Percentiles rank a stretch among this genome's conserved stretches.
phyloP scores from a whole-genome alignment of 345 rosid species.

The Triadica sebifera region DNA sequence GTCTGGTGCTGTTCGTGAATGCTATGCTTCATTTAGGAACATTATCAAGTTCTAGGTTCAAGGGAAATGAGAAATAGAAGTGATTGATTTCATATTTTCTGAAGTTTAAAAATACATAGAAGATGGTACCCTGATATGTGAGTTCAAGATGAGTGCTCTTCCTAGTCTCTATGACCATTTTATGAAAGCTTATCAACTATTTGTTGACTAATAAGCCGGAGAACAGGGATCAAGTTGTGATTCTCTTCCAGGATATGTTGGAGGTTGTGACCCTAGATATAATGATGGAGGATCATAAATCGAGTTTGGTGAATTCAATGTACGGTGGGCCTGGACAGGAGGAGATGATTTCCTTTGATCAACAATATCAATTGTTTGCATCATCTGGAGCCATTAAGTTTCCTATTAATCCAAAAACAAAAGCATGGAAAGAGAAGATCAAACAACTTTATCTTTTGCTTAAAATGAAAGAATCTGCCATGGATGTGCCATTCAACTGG shows the following conservation, averaged over 20 bases:
- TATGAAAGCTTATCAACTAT: conserved; percentile 73
- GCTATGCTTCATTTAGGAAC: conserved; percentile 89
- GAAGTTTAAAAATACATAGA: conserved; percentile 59
- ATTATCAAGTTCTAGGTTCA: conserved; percentile 77
- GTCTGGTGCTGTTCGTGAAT: conserved; percentile 92
- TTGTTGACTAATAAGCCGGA: conserved; percentile 69
- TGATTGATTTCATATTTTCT: conserved; percentile 58
- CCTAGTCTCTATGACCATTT: conserved; percentile 82
- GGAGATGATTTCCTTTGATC: conserved; percentile 55
- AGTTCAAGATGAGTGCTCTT: conserved; percentile 83
- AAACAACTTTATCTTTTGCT: conserved; percentile 72
- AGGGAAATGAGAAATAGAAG: conserved; percentile 56
- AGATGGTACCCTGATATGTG: conserved; percentile 37
- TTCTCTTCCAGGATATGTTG: conserved; percentile 96
- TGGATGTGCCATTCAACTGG: conserved; percentile 98
- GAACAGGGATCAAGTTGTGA: conserved; percentile 82
- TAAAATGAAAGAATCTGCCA: conserved; percentile 96
- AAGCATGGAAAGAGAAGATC: conserved; percentile 98
- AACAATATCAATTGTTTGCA: conserved; percentile 76
- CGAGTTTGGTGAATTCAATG: conserved; percentile 64
- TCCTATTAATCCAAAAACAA: conserved; percentile 66
- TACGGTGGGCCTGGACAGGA: conserved; percentile 76
- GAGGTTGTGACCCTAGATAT: conserved; percentile 93
- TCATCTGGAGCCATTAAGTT: conserved; percentile 84
- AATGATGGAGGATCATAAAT: conserved; percentile 68